Conservation (phyloP, 768 basidiomycete species). For the Hygrocybe punicea region DNA sequence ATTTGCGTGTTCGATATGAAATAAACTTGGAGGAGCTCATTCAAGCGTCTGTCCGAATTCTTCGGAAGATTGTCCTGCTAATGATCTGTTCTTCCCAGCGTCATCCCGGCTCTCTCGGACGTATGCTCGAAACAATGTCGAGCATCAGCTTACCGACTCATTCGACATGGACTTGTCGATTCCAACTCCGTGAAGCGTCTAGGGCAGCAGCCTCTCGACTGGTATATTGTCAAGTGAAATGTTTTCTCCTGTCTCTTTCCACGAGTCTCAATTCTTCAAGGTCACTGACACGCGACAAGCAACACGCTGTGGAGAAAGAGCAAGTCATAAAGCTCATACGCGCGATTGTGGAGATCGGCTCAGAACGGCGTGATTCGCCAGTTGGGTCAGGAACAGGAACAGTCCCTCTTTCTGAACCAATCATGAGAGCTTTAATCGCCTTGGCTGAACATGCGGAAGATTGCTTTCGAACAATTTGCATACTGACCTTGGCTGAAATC, state of each 20-base stretch:
- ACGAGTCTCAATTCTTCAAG: slow-evolving; percentile 27
- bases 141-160: slow-evolving; percentile 77
- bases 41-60: slow-evolving; percentile 56
- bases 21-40: slow-evolving; percentile 65
- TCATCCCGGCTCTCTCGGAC: slow-evolving; percentile 79
- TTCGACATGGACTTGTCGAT: slow-evolving; percentile 77
- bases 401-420: slow-evolving; percentile 66
- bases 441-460: slow-evolving; percentile 93
- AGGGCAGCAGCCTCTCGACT: slow-evolving; percentile 67
- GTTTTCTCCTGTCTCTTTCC: slow-evolving; percentile 7
- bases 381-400: slow-evolving; percentile 41
- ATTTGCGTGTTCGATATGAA: slow-evolving; percentile 74
- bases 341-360: slow-evolving; percentile 72
- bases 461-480: slow-evolving; percentile 73
- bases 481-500: slow-evolving; percentile 89
- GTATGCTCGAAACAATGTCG: slow-evolving; percentile 66
- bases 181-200: slow-evolving; percentile 64
- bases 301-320: slow-evolving; percentile 81
- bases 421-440: slow-evolving; percentile 87
- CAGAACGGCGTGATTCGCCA: slow-evolving; percentile 48
- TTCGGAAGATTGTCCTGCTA: background rate
- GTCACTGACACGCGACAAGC: slow-evolving; percentile 80
- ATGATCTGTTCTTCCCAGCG: slow-evolving; percentile 43
- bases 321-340: slow-evolving; percentile 90
- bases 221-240: slow-evolving; percentile 85